Evolutionary conservation across 164 flowering plant genomes (phyloP).

Genomic region (Liquidambar formosana): DNA sequence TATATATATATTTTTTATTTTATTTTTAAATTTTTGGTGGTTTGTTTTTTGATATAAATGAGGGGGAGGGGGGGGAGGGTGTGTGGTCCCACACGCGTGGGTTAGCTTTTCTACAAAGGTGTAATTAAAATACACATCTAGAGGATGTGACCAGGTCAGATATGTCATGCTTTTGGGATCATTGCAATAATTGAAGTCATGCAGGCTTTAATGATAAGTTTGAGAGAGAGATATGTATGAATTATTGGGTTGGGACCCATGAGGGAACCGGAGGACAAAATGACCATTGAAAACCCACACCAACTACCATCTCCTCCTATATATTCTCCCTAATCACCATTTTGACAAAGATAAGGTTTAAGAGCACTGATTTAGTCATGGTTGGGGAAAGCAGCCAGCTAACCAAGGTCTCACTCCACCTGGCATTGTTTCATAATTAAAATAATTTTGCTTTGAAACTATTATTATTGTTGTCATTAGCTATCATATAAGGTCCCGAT

Average conservation of each 20-base stretch:
- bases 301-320: neutral
- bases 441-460: no score
- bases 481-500: no score
- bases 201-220: constrained; percentile 68
- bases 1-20: neutral
- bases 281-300: neutral
- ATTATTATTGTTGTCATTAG: no score
- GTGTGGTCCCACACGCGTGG: constrained; percentile 32
- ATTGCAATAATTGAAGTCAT: constrained; percentile 83
- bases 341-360: no score
- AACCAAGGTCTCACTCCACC: no score
- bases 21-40: neutral
- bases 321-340: no score
- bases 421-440: no score
- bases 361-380: no score
- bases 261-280: neutral
- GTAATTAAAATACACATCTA: constrained; percentile 27
- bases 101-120: constrained; percentile 14
- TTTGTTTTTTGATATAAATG: neutral
- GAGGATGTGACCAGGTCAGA: constrained; percentile 46
- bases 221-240: constrained; percentile 9
- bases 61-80: neutral
- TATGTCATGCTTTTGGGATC: constrained; percentile 87
- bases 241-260: constrained; percentile 17
- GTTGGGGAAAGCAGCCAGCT: no score